phyloP scores from a whole-genome alignment of 2,329 filamentous ascomycete species.

The Lachnellula subtilissima region DNA sequence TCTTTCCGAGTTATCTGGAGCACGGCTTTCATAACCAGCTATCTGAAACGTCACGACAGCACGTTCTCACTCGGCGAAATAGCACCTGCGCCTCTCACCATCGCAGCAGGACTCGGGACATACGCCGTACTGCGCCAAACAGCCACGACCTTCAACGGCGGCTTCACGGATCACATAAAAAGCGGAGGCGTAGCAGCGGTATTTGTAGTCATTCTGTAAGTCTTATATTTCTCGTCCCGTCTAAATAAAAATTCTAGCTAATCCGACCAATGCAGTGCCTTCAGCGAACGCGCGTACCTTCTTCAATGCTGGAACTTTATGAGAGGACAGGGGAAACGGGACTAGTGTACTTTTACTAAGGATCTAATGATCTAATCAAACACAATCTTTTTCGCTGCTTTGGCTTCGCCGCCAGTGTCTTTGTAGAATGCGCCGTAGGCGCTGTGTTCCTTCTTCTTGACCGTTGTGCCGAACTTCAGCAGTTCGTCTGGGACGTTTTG shows the following conservation, averaged over 20 bases:
- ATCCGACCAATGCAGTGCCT: constrained; percentile 37
- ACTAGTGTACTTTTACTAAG: constrained; percentile 1
- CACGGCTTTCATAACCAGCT: constrained; percentile 61
- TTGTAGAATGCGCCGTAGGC: constrained; percentile 96
- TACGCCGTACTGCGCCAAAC: constrained; percentile 37
- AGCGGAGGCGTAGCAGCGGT: constrained; percentile 46
- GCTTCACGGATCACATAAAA: constrained; percentile 36
- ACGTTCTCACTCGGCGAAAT: constrained; percentile 39
- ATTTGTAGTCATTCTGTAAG: constrained; percentile 57
- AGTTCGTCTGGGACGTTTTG: constrained; percentile 87
- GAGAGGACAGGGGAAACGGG: constrained; percentile 26
- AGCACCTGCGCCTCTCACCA: constrained; percentile 40
- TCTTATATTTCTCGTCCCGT: constrained; percentile 24
- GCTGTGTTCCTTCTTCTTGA: constrained; percentile 98
- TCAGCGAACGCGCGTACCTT: constrained; percentile 52
- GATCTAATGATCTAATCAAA: constrained; percentile 62
- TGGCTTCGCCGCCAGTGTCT: constrained; percentile 67
- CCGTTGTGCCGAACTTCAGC: constrained; percentile 93
- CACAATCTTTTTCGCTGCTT: constrained; percentile 85
- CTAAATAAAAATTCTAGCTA: constrained; percentile 15
- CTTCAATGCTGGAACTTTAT: constrained; percentile 46
- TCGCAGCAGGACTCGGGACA: constrained; percentile 41
- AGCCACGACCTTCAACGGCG: constrained; percentile 22
- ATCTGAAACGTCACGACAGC: constrained; percentile 48
- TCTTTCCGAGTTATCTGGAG: constrained; percentile 79